phyloP scores from a whole-genome alignment of 2,329 filamentous ascomycete genomes.

The Beauveria brongniartii region DNA sequence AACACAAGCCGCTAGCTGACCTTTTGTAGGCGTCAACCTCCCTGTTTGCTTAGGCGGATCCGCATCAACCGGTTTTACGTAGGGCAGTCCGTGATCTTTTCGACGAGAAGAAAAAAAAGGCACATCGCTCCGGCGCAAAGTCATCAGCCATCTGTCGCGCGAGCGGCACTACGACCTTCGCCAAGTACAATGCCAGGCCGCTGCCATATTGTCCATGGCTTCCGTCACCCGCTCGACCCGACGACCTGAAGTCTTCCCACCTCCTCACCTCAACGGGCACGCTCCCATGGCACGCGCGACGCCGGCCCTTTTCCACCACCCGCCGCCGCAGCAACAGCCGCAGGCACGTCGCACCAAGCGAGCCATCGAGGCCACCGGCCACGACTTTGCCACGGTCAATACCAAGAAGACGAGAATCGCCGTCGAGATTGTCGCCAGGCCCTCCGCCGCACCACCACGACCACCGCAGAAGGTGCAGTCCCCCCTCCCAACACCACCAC shows the following conservation, averaged over 20 bases:
- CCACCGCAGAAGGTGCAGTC: slow-evolving; percentile 19
- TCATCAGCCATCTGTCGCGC: neutral
- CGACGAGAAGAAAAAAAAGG: neutral
- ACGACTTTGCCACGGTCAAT: slow-evolving; percentile 36
- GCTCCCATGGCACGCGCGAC: slow-evolving; percentile 21
- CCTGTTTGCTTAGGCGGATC: neutral
- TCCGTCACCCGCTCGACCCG: slow-evolving; percentile 43
- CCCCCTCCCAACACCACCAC: slow-evolving; percentile 18
- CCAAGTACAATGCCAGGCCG: slow-evolving; percentile 30
- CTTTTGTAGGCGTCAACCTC: neutral
- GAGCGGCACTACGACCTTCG: neutral
- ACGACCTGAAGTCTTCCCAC: slow-evolving; percentile 39
- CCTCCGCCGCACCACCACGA: slow-evolving; percentile 16
- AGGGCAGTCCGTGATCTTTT: neutral
- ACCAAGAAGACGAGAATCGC: slow-evolving; percentile 44
- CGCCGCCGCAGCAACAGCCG: slow-evolving; percentile 12
- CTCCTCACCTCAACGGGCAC: slow-evolving; percentile 22
- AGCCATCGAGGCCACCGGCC: slow-evolving; percentile 35
- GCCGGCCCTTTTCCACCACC: slow-evolving; percentile 25
- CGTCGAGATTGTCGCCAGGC: slow-evolving; percentile 40
- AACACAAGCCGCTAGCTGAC: neutral
- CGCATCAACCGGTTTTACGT: slow-evolving; percentile 1
- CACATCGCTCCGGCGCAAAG: neutral
- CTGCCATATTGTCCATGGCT: slow-evolving; percentile 36
- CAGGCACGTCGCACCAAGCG: slow-evolving; percentile 39